A percentile compares a stretch with the other conserved stretches of the same genome.
Evolutionary conservation across 169 alveolate species (phyloP).

Genomic region (Cryptosporidium xiaoi): DNA sequence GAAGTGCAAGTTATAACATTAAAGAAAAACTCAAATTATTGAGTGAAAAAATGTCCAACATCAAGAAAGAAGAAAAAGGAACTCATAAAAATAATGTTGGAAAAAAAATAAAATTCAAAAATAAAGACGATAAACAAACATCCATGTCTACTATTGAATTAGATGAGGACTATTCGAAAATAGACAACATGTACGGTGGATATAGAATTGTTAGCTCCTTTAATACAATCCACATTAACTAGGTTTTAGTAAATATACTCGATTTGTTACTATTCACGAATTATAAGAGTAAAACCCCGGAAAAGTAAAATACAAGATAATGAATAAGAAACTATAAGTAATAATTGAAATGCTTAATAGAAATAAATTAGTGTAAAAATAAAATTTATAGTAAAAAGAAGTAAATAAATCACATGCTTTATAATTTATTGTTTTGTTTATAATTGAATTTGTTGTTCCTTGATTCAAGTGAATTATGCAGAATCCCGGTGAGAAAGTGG

Average conservation of each 20-base stretch:
- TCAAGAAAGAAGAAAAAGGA: not conserved
- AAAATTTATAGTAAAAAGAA: too few relatives aligned
- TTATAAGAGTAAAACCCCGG: too few relatives aligned
- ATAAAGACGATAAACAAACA: not conserved
- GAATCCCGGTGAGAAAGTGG: slow-evolving; percentile 31
- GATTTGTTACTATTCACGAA: too few relatives aligned
- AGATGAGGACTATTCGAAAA: slow-evolving; percentile 50
- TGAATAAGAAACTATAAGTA: too few relatives aligned
- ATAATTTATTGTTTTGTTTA: too few relatives aligned
- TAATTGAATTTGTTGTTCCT: not conserved
- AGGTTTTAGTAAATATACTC: not conserved
- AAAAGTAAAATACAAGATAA: too few relatives aligned
- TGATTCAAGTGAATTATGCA: slow-evolving; percentile 32
- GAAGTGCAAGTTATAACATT: not conserved
- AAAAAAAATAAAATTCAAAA: not conserved
- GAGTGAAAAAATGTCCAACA: not conserved
- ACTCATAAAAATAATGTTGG: not conserved
- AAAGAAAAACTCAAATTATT: not conserved
- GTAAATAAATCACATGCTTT: too few relatives aligned
- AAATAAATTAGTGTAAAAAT: too few relatives aligned
- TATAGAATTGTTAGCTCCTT: slow-evolving; percentile 50
- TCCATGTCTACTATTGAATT: slow-evolving; percentile 41
- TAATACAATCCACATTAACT: slow-evolving; percentile 47
- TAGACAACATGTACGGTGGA: slow-evolving; percentile 51
- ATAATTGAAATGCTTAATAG: too few relatives aligned